A percentile compares a stretch with the other conserved stretches of the same genome.
phyloP scores from a whole-genome alignment of 2,329 filamentous ascomycete species.

The Aspergillus awamori region DNA sequence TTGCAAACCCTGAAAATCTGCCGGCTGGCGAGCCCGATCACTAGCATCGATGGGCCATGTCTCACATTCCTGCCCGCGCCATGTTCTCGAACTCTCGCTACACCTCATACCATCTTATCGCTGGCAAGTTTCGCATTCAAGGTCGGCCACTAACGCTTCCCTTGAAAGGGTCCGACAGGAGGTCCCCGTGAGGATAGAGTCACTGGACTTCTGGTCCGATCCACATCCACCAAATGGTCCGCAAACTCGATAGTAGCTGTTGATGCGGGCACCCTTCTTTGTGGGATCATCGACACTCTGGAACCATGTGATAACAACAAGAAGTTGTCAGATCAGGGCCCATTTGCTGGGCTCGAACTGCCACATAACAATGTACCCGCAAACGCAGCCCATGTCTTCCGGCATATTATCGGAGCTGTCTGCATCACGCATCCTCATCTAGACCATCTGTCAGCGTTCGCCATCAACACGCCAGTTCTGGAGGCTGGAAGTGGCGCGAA shows the following conservation, averaged over 20 bases:
- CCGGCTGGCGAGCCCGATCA: not conserved
- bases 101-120: not conserved
- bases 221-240: constrained; percentile 75
- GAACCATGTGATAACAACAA: constrained; percentile 46
- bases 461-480: constrained; percentile 88
- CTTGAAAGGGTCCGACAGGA: constrained; percentile 76
- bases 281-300: constrained; percentile 79
- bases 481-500: constrained; percentile 78
- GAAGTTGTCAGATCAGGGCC: constrained; percentile 55
- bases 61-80: not conserved
- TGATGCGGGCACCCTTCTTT: constrained; percentile 87
- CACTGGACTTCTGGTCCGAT: constrained; percentile 86
- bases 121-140: constrained; percentile 24
- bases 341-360: constrained; percentile 78
- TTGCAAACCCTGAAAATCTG: not conserved
- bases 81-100: not conserved
- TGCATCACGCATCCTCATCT: constrained; percentile 97
- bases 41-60: not conserved
- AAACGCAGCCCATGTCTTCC: constrained; percentile 80
- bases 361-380: constrained; percentile 67
- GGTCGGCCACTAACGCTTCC: constrained; percentile 30
- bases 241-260: constrained; percentile 86
- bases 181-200: constrained; percentile 88
- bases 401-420: constrained; percentile 80
- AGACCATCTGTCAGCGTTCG: constrained; percentile 88